Base-by-base conservation (phyloP, 169 alveolate genomes). In the Perkinsus olseni region DNA sequence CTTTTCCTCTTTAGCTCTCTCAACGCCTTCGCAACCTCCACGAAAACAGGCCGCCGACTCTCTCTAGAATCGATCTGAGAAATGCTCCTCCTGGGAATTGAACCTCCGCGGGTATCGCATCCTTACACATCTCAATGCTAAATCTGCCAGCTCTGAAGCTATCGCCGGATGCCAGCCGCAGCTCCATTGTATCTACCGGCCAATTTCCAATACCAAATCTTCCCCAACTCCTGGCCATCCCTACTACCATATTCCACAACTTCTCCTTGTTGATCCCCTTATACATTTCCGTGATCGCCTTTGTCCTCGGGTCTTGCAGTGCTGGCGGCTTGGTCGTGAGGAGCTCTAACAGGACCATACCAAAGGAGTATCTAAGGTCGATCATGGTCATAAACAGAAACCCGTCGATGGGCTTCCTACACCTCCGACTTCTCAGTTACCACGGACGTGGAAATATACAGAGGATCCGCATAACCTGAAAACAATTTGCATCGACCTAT, bases 271-370 rank as follows among this genome's bases (percentile, higher is more conserved):
- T 74, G n/a, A 74, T 74, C 39, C 38, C 40, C 91, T 36, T 74
- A 28, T 62, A 62, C 82, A 62, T 62, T 24, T 62, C 82, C 82
- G 82, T 62, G 82, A 62, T 62, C 37, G 82, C 82, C 34, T 62
- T 62, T 1, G 82, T 62, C 34, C 82, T 4, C 34, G 82, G 82
- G 82, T 62, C 94, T 8, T 74, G 94, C 38, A 40, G 45, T 36
- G 94, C 94, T 20, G 94, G 94, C 20, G 94, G 94, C 40, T 93
- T 38, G 13, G 93, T 38, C 34, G 93, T 90, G 92, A 93, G 74
- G 39, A 93, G 39, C 39, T 93, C 94, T 38, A 93, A 48, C 39
- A 93, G 90, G 38, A 93, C 93, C 93, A 91, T 91, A 36, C 94
- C 94, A 74, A 93, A 93, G 74, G 94, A 40, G 92, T 93, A 93